phyloP scores from a whole-genome alignment of 2,329 filamentous ascomycete genomes.

The Zasmidium cellare region DNA sequence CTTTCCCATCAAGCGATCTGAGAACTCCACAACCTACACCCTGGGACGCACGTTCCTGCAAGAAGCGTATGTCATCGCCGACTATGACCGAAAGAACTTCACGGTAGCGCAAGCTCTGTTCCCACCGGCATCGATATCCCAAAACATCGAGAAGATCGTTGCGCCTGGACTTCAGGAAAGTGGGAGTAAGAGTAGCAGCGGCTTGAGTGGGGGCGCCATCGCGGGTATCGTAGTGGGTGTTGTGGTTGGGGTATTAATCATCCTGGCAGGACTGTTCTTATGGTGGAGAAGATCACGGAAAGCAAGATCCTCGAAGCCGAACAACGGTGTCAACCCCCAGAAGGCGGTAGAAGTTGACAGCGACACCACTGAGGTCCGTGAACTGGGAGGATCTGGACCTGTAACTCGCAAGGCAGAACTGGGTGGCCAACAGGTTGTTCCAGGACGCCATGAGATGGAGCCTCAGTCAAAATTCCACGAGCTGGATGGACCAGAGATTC shows the following conservation, averaged over 20 bases:
- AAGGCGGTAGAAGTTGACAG: background rate
- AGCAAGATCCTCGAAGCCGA: background rate
- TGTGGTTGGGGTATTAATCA: background rate
- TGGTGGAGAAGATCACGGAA: background rate
- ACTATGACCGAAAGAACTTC: slow-evolving; percentile 9
- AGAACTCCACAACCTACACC: slow-evolving; percentile 25
- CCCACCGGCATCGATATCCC: background rate
- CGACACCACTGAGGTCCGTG: background rate
- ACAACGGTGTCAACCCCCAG: background rate
- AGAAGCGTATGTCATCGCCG: slow-evolving; percentile 23
- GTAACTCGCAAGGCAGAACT: background rate
- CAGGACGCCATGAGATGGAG: background rate
- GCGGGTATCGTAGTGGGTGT: slow-evolving; percentile 14
- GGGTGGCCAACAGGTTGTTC: background rate
- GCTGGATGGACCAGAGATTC: background rate
- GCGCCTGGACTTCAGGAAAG: background rate
- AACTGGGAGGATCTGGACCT: background rate
- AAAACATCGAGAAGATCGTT: slow-evolving; percentile 2
- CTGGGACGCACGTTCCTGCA: slow-evolving; percentile 32
- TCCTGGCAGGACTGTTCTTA: background rate
- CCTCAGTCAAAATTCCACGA: background rate
- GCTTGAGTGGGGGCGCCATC: slow-evolving; percentile 13
- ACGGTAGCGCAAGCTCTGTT: slow-evolving; percentile 8
- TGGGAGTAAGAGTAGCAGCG: background rate
- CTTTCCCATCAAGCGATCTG: slow-evolving; percentile 26